A percentile compares a stretch with the other conserved stretches of the same genome.
phyloP scores from a whole-genome alignment of 1,139 yeast species.

The Wickerhamomyces sp. region DNA sequence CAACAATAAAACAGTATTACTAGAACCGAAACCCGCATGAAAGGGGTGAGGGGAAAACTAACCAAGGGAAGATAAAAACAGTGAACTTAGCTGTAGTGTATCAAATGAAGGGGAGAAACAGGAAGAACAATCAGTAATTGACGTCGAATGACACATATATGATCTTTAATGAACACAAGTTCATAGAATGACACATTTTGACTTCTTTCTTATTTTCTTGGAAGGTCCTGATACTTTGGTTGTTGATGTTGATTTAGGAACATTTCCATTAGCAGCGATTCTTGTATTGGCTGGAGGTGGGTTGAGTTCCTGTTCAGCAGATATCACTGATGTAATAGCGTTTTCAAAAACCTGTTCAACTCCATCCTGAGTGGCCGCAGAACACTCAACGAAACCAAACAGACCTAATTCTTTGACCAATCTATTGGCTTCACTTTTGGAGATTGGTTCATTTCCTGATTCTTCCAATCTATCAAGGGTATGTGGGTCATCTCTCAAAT shows the following conservation, averaged over 20 bases:
- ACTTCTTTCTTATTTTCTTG: conserved; percentile 27
- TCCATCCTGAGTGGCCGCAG: conserved; percentile 90
- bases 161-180: too few relatives aligned
- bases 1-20: too few relatives aligned
- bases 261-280: conserved; percentile 1
- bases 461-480: conserved; percentile 67
- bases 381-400: conserved; percentile 77
- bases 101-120: neutral
- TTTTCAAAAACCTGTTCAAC: conserved; percentile 77
- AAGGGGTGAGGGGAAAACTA: neutral
- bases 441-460: conserved; percentile 57
- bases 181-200: conserved; percentile 30
- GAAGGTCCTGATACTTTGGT: conserved; percentile 1
- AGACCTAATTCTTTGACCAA: conserved; percentile 73
- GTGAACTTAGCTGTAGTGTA: too few relatives aligned
- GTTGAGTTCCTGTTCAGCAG: conserved; percentile 22
- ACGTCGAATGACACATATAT: too few relatives aligned
- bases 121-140: neutral
- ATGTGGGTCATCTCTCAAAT: conserved; percentile 77
- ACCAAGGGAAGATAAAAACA: neutral
- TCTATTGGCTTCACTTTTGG: conserved; percentile 56
- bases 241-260: conserved; percentile 3
- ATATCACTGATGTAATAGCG: conserved; percentile 69
- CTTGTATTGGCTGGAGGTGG: conserved; percentile 13
- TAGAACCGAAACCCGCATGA: too few relatives aligned